A percentile compares a stretch with the other conserved stretches of the same genome.
Evolutionary conservation across 75 land plant genomes (phyloP).

Genomic region (Pseudotsuga menziesii): DNA sequence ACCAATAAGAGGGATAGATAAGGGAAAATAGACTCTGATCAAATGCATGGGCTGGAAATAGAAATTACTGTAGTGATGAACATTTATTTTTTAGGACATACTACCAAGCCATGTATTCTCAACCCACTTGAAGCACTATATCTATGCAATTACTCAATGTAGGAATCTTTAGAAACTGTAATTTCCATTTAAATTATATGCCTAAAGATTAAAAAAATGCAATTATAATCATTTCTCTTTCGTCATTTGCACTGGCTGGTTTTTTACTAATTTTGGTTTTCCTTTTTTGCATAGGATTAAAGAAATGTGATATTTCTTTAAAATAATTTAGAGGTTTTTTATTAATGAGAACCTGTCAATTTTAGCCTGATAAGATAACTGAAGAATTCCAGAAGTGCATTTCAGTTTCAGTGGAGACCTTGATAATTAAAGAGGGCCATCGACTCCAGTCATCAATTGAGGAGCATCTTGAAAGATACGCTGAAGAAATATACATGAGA

Average conservation of each 20-base stretch:
- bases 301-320: background rate
- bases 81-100: background rate
- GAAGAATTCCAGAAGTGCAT: conserved; percentile 2
- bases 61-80: background rate
- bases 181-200: background rate
- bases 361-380: background rate
- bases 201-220: too few relatives aligned
- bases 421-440: background rate
- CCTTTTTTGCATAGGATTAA: background rate
- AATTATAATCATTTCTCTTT: background rate
- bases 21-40: background rate
- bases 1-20: too few relatives aligned
- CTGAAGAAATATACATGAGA: background rate
- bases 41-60: background rate
- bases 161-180: background rate
- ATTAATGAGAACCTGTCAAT: background rate
- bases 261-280: background rate
- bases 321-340: background rate
- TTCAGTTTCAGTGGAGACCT: background rate
- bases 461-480: background rate
- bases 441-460: conserved; percentile 3
- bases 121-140: background rate
- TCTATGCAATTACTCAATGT: background rate
- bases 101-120: background rate
- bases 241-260: background rate